Evolutionary conservation across 139 green algal genomes (phyloP).

Genomic region (Diplosphaera chodatii): DNA sequence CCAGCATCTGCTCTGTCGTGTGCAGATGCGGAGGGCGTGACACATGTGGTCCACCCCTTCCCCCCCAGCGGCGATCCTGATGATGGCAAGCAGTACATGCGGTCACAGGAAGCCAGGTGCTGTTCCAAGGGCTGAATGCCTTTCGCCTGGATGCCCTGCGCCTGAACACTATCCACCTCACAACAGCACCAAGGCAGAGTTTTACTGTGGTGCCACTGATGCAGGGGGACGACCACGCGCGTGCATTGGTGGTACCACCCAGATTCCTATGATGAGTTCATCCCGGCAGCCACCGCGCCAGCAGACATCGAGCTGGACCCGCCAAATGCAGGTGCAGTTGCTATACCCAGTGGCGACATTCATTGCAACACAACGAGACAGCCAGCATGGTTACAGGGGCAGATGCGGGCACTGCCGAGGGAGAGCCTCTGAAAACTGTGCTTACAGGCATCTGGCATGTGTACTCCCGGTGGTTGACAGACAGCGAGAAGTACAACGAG

Average conservation of each 20-base stretch:
- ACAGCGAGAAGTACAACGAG: slow-evolving; percentile 84
- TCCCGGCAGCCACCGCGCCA: slow-evolving; percentile 40
- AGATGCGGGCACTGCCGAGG: no score
- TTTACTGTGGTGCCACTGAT: no score
- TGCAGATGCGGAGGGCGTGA: slow-evolving; percentile 46
- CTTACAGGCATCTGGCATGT: slow-evolving; percentile 44
- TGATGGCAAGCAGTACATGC: slow-evolving; percentile 63
- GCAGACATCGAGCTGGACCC: slow-evolving; percentile 34
- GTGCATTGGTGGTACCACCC: slow-evolving; percentile 84
- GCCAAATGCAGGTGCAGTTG: slow-evolving; percentile 2
- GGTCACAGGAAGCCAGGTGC: slow-evolving; percentile 50
- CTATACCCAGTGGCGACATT: no score
- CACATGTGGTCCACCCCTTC: slow-evolving; percentile 72
- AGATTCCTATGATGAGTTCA: slow-evolving; percentile 77
- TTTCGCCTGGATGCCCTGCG: no score
- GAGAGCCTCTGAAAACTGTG: no score
- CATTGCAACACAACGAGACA: neutral
- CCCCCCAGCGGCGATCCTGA: slow-evolving; percentile 56
- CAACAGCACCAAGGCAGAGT: no score
- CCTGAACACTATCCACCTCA: neutral
- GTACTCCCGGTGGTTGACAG: slow-evolving; percentile 63
- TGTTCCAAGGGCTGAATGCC: no score
- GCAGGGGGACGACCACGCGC: slow-evolving; percentile 32
- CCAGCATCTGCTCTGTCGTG: slow-evolving; percentile 3
- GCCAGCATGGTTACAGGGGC: no score